Percentiles rank a stretch among this genome's conserved stretches.
These are phyloP conservation scores for Ambrosia trifida DNA, from an alignment of 129 eudicot genomes.

Conservation along the genomic window DNA sequence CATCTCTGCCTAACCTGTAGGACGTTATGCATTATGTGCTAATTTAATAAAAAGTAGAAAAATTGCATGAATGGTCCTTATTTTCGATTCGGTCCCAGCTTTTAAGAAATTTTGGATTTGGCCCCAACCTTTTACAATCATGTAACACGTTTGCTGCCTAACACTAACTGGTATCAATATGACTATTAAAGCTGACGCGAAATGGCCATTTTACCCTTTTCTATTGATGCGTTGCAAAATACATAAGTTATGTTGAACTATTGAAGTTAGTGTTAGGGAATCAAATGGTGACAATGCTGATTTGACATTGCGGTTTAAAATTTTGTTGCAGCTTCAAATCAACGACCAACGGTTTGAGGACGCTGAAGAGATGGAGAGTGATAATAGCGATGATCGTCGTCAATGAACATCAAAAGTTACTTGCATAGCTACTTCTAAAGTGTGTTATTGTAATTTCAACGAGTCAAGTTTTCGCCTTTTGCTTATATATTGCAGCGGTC, in stretches of 20 bases:
- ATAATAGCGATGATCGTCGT: slow-evolving; percentile 31
- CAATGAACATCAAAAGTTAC: slow-evolving; percentile 25
- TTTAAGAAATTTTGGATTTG: too few relatives aligned
- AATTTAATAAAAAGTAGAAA: not conserved
- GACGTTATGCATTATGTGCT: not conserved
- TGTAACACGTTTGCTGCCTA: not conserved
- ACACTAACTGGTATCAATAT: not conserved
- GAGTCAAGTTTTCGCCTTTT: not conserved
- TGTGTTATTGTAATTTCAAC: not conserved
- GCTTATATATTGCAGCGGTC: not conserved
- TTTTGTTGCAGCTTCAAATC: slow-evolving; percentile 68
- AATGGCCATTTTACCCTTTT: not conserved
- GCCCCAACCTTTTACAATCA: not conserved
- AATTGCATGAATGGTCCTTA: not conserved
- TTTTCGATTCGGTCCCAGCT: not conserved
- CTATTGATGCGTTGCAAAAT: not conserved
- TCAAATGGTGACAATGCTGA: not conserved
- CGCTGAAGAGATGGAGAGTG: slow-evolving; percentile 82
- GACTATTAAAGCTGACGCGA: not conserved
- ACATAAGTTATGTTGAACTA: not conserved
- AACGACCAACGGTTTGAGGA: slow-evolving; percentile 85
- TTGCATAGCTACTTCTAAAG: not conserved
- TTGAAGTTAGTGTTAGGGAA: too few relatives aligned
- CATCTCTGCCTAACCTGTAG: not conserved
- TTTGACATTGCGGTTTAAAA: not conserved